Conservation (phyloP, 1,284 basidiomycete genomes). For the Leccinum solheimii region DNA sequence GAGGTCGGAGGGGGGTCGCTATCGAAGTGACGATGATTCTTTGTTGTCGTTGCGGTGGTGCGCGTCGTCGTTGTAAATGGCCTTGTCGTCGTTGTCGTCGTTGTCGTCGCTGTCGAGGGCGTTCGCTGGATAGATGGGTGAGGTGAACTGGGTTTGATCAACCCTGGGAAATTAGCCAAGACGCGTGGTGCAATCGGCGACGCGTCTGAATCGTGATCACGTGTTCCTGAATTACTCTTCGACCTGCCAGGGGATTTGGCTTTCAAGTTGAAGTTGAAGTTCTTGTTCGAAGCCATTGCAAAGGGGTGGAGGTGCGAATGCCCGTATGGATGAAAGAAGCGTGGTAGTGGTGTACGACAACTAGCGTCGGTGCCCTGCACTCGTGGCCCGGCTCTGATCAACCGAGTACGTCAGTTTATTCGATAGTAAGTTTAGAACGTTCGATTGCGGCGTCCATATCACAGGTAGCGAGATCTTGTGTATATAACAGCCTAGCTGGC, state of each 20-base stretch:
- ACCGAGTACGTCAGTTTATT: constrained; percentile 21
- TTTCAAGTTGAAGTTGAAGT: no score
- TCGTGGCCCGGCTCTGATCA: constrained; percentile 9
- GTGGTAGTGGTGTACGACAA: background rate
- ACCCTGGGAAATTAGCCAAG: constrained; percentile 31
- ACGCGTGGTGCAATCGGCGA: constrained; percentile 20
- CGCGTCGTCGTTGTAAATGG: background rate
- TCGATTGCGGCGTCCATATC: background rate
- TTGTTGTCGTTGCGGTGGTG: background rate
- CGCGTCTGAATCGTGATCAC: constrained; percentile 29
- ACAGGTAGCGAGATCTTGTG: background rate
- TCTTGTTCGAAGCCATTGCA: constrained; percentile 10
- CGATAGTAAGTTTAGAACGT: background rate
- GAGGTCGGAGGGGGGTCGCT: constrained; percentile 5
- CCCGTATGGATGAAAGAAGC: background rate
- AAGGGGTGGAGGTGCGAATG: background rate
- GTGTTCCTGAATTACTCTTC: constrained; percentile 5
- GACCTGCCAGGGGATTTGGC: background rate
- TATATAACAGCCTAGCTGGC: no score
- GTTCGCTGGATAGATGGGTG: background rate
- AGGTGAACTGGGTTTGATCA: constrained; percentile 20
- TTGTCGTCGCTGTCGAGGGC: constrained; percentile 3
- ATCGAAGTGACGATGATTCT: background rate
- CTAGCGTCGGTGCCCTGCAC: background rate
- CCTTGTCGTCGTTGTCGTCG: constrained; percentile 8